Evolutionary conservation across 306 rosid genomes (phyloP).

Genomic region (Quercus cerris): DNA sequence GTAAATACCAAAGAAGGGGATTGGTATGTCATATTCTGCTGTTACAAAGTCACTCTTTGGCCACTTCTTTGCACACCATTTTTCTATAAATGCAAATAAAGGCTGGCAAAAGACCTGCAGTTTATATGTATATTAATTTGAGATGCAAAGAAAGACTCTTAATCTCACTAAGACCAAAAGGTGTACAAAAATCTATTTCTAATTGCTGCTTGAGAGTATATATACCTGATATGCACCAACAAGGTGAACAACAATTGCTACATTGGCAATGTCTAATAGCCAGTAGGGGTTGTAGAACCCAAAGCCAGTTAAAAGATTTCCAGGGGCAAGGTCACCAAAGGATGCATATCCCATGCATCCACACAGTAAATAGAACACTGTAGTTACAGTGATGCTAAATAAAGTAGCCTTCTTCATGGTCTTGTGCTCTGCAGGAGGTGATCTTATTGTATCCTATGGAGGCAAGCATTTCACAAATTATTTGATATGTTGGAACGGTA

Average conservation of each 20-base stretch:
- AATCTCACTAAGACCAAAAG: not conserved
- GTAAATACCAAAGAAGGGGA: conserved; percentile 46
- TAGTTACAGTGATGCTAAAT: conserved; percentile 44
- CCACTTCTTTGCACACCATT: conserved; percentile 56
- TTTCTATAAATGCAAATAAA: conserved; percentile 67
- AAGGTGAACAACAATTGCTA: conserved; percentile 65
- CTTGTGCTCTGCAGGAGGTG: conserved; percentile 73
- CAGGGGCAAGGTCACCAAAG: conserved; percentile 62
- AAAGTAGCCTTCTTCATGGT: conserved; percentile 71
- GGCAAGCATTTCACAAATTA: not conserved
- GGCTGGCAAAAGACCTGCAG: conserved; percentile 65
- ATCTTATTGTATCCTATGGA: conserved; percentile 60
- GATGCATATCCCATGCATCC: conserved; percentile 83
- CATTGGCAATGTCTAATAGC: conserved; percentile 71
- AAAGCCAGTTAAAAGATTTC: conserved; percentile 75
- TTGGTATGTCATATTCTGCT: conserved; percentile 46
- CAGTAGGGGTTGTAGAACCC: conserved; percentile 81
- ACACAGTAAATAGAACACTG: conserved; percentile 61
- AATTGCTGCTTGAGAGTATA: not conserved
- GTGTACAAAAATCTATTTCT: not conserved
- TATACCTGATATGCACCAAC: conserved; percentile 77
- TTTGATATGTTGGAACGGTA: not conserved
- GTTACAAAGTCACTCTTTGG: conserved; percentile 45
- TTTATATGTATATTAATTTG: not conserved
- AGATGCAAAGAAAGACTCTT: not conserved